phyloP scores from a whole-genome alignment of 2,329 filamentous ascomycete species.

The Fusarium praegraminearum region DNA sequence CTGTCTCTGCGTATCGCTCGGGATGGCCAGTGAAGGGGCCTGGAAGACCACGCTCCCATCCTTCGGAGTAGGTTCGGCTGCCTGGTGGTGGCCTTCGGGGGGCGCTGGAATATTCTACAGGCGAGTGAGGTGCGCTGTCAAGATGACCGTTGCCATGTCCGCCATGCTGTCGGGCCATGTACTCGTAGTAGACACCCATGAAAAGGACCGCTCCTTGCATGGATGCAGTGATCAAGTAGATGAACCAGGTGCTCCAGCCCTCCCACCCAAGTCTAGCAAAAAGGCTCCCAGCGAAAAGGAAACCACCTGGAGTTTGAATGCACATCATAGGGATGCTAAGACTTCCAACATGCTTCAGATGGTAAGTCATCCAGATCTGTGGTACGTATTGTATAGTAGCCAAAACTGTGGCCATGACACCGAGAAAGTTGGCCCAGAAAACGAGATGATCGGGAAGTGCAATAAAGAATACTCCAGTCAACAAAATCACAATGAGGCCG shows the following conservation, averaged over 20 bases:
- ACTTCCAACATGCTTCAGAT: conserved; percentile 86
- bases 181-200: conserved; percentile 84
- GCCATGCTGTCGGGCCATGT: conserved; percentile 57
- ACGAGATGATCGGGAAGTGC: conserved; percentile 73
- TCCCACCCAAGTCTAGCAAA: conserved; percentile 80
- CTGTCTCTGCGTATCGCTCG: conserved; percentile 64
- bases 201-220: conserved; percentile 84
- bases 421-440: conserved; percentile 86
- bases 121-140: conserved; percentile 47
- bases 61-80: conserved; percentile 61
- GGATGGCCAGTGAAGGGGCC: conserved; percentile 65
- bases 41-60: conserved; percentile 63
- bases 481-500: conserved; percentile 74
- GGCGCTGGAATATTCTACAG: conserved; percentile 44
- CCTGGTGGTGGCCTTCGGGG: conserved; percentile 53
- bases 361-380: conserved; percentile 93
- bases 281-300: conserved; percentile 88
- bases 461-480: conserved; percentile 76
- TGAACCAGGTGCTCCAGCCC: conserved; percentile 96
- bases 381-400: conserved; percentile 93
- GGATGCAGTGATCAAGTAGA: conserved; percentile 86
- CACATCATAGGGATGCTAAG: conserved; percentile 98
- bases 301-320: conserved; percentile 93
- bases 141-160: conserved; percentile 37
- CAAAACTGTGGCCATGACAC: conserved; percentile 80